Conservation (phyloP, 1,284 basidiomycete species). For the Irpex sp. region DNA sequence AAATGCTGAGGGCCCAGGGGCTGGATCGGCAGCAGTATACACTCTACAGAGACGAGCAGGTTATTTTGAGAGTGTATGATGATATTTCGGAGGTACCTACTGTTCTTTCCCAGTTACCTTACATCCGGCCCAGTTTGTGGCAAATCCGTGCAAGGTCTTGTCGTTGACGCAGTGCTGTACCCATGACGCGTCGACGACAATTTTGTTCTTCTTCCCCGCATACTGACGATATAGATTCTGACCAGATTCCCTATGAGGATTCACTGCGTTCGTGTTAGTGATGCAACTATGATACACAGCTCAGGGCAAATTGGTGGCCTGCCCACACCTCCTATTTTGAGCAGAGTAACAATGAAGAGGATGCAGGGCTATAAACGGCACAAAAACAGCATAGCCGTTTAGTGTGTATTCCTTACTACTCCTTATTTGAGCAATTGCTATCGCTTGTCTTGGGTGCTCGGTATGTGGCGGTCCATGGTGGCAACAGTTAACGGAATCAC, state of each 20-base stretch:
- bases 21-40: constrained; percentile 7
- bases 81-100: constrained; percentile 35
- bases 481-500: constrained; percentile 20
- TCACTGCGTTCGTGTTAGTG: constrained; percentile 41
- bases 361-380: no score
- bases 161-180: constrained; percentile 68
- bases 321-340: no score
- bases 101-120: constrained; percentile 73
- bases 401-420: no score
- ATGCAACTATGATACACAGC: not conserved
- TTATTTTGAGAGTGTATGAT: not conserved
- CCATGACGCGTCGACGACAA: constrained; percentile 70
- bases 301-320: no score
- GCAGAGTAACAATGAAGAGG: no score
- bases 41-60: constrained; percentile 12
- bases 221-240: constrained; percentile 77
- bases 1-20: constrained; percentile 5
- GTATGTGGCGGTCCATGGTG: no score
- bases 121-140: constrained; percentile 72
- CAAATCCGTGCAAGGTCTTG: constrained; percentile 65
- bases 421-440: no score
- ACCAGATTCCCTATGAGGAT: constrained; percentile 73
- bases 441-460: no score
- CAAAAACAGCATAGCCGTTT: no score
- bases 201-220: constrained; percentile 70